Base-by-base conservation (phyloP, 2,329 filamentous ascomycete species). In the Aspergillus sp. region DNA sequence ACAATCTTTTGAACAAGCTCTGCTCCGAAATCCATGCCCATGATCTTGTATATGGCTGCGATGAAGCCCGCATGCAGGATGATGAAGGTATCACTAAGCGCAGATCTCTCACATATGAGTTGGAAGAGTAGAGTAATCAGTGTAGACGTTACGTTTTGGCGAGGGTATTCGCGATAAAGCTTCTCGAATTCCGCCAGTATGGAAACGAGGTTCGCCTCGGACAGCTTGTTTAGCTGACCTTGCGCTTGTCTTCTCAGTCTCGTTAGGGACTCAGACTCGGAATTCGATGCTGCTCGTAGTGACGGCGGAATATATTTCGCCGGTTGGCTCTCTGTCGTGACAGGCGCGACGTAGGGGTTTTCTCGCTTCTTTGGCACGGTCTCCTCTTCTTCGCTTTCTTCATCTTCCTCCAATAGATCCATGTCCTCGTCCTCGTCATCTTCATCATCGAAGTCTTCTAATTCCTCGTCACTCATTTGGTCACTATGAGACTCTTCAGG, bases 41-140 rank as follows among this genome's bases (percentile, higher is more conserved):
- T 83, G 6, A 95, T 82, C 70, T 91, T 96, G 77, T 96, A 96
- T 1, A 96, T 76, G 0, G 92, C 91, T 5, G 93, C 87, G 37
- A 93, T 86, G 70, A 98, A 98, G 4, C 92, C 93, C 39, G 93
- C 92, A 56, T 92, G 89, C 11, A 98, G 84, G 52, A 97, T 91
- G 55, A 97, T 85, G 66, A 97, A 96, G 0, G 93, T 95, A 66
- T 97, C 93, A 5, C 90, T 87, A 2, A 97, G 80, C 44, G 81
- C 86, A 23, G 92, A 90, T 6, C 87, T 85, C 65, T 96, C 91
- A 67, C 87, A 89, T 31, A 96, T 84, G 58, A 95, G 84, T n/a
- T 86, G 84, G 59, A 96, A 81, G 0, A 98, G 79, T 1, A 93
- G 80, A 61, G 93, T 87, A 3, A 93, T 86, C 2, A 98, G 79